Evolutionary conservation across 2,329 filamentous ascomycete genomes (phyloP), one percentile per base, ranked within the genome.

Genomic region (Cladosporium sp.): DNA sequence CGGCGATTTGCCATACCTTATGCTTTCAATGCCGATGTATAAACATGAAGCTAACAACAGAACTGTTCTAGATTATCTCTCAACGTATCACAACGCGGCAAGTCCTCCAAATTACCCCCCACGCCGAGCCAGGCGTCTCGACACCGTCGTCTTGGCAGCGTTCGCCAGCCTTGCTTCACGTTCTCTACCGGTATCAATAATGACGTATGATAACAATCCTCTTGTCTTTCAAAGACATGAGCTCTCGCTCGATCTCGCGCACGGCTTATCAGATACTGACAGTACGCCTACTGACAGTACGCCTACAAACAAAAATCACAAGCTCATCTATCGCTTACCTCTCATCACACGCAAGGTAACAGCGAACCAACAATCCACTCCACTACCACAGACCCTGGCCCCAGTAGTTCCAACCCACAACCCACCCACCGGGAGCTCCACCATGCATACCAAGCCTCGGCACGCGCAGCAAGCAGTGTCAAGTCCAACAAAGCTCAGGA

Each of bases 401-500:
- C 16, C 36, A 43, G 36, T 43, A 43, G 36, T 49, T 26, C 26
- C 46, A 21, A 48, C 43, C 34, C 39, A n/a, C 49, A 53, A 16
- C 4, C 28, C 53, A 32, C 28, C 53, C 53, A 57, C 53, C 32
- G 16, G 49, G 16, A 18, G 49, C 49, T 53, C 49, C 49, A 53
- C 49, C 49, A 28, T 43, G 43, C 58, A 60, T 51, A 60, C 58
- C 58, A 60, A 60, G 58, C 58, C 58, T 60, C 58, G 39, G 58
- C 58, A 26, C 43, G 58, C 58, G n/a, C n/a, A n/a, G n/a, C n/a
- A n/a, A n/a, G 36, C 58, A 18, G 49, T 32, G 43, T 60, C 58
- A 60, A 60, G 58, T 30, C 58, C 18, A 49, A 30, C 28, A n/a
- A 48, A 49, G 39, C 36, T 48, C 28, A 21, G 14, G n/a, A n/a